Base-by-base conservation (phyloP, 2,329 filamentous ascomycete species). In the Colletotrichum higginsianum region DNA sequence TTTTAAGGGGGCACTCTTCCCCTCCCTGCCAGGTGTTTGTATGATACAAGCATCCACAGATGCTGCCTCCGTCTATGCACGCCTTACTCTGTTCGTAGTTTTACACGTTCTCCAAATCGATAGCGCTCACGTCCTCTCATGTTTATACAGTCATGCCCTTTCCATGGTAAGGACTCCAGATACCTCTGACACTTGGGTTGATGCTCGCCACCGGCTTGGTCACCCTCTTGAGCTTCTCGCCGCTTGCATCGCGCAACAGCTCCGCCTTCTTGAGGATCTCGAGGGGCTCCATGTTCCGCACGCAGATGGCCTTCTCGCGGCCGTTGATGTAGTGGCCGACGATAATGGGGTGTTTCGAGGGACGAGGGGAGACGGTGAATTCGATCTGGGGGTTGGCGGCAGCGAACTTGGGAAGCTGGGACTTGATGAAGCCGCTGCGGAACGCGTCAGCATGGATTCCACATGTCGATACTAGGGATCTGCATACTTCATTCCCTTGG, bases 271-370 rank as follows among this genome's bases (percentile, higher is more conserved):
- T 87, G 66, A 95, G 80, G 47, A 99, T 92, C 81, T 97, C 92
- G 72, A 92, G 89, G 40, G 91, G 90, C 76, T 95, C 91, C 79
- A 98, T 82, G 78, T 98, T 98, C 76, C 93, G 90, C 68, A 98
- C 95, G 82, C 95, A 98, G 63, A 98, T 90, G 12, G 94, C 89
- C 82, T 96, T 96, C 74, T 93, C 88, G 38, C 91, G 88, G 74
- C 96, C 95, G 82, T 98, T 98, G 86, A 98, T 94, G 84, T 97
- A 99, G 82, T 94, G 89, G 69, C 94, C 96, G 77, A 92, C 91
- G 77, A 99, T 90, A 74, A 98, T 90, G 47, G 96, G 96, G 83
- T 98, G 96, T 80, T 93, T 93, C 77, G 91, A 87, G n/a, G 95
- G 96, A 76, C 95, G 92, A 21, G 96, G 96, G 49, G 95, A 97